Base-by-base conservation (phyloP, 257 asterid species). In the Linaria vulgaris region DNA sequence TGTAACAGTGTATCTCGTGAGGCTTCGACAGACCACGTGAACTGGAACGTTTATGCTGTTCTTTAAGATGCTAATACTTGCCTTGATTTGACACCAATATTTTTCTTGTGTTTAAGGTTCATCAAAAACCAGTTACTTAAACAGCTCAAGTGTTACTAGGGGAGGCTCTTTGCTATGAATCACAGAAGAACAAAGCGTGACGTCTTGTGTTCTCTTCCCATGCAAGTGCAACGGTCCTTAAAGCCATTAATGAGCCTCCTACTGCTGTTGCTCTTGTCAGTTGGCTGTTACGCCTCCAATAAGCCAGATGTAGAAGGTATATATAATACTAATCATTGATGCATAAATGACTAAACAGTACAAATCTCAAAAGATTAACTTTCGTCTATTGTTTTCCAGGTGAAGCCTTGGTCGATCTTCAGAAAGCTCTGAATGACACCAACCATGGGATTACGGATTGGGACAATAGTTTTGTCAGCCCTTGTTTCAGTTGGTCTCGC, bases 401-500 rank as follows among this genome's bases (percentile, higher is more conserved):
- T 72, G 83, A 78, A 59, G 91, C 91, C 56, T 72, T 91, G 67
- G 52, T 83, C 45, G 88, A 83, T 65, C 64, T 91, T 57, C 66
- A 75, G 58, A 62, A 57, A 38, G 82, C 79, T 59, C 80, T 91
- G 59, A 82, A 88, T 55, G 96, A 88, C 74, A 76, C 98, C 15
- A 63, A 74, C 57, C 61, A 74, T 59, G 79, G 65, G 63, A 72
- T 88, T 46, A 64, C 16, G 7, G 84, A 84, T 68, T 91, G 98
- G 98, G 76, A 88, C 55, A 13, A 11, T 59, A 23, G 64, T 76
- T 76, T 86, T 30, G 98, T 91, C 38, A 84, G 92, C 81, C 98
- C 98, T 25, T 91, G 98, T 75, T 71, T 66, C 77, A 91, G 96
- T 66, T 91, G 96, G 96, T 79, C 95, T 61, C 81, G 80, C 49